A percentile compares a stretch with the other conserved stretches of the same genome.
Conservation (phyloP, 108 stramenopile genomes). For the Seminavis robusta region DNA sequence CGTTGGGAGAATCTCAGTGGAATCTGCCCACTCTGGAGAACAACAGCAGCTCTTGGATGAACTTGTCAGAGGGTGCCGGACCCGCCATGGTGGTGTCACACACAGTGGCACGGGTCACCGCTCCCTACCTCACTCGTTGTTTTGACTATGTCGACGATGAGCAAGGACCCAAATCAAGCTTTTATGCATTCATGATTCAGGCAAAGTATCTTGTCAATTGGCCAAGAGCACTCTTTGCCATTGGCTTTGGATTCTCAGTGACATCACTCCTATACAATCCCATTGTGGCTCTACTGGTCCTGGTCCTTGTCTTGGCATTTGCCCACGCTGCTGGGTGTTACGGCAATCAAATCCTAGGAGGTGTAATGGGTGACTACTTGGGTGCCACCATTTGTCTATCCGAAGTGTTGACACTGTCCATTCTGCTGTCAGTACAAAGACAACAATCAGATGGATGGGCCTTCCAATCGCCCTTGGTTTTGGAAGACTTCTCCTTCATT, state of each 20-base stretch:
- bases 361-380: slow-evolving; percentile 80
- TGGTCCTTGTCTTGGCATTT: slow-evolving; percentile 25
- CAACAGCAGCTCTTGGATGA: background rate
- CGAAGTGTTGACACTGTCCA: slow-evolving; percentile 38
- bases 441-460: background rate
- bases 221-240: slow-evolving; percentile 46
- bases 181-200: slow-evolving; percentile 67
- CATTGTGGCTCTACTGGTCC: slow-evolving; percentile 18
- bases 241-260: slow-evolving; percentile 23
- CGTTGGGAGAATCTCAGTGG: slow-evolving; percentile 39
- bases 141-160: slow-evolving; percentile 65
- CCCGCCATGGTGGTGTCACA: slow-evolving; percentile 57
- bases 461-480: no score
- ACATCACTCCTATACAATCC: slow-evolving; percentile 31
- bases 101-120: slow-evolving; percentile 52
- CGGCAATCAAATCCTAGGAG: slow-evolving; percentile 35
- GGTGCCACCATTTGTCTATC: slow-evolving; percentile 70
- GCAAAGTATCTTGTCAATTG: slow-evolving; percentile 64
- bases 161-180: slow-evolving; percentile 61
- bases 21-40: no score
- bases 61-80: slow-evolving; percentile 22
- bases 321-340: slow-evolving; percentile 37
- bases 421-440: slow-evolving; percentile 1
- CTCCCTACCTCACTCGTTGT: slow-evolving; percentile 56
- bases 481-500: no score